Conservation (phyloP, 108 stramenopile genomes). For the Asterionellopsis glacialis region DNA sequence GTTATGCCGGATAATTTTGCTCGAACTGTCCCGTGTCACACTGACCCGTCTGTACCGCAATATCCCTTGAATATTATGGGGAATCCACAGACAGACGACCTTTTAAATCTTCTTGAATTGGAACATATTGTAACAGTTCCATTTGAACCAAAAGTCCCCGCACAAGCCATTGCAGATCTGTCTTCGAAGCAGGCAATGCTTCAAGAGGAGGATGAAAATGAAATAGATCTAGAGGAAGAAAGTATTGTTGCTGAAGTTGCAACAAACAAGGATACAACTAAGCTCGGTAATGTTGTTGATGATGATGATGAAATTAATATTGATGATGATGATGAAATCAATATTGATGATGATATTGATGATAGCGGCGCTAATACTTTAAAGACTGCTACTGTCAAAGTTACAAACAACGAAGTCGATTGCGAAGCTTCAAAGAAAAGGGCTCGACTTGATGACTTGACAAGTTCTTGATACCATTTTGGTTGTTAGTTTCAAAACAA, state of each 20-base stretch:
- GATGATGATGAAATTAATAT: constrained; percentile 12
- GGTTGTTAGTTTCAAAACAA: background rate
- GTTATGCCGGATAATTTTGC: constrained; percentile 60
- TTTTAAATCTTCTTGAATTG: constrained; percentile 69
- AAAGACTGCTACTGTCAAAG: background rate
- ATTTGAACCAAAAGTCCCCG: constrained; percentile 24
- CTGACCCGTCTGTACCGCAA: background rate
- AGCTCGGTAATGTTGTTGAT: constrained; percentile 3
- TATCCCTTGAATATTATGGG: constrained; percentile 59
- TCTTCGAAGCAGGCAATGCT: background rate
- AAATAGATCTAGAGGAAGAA: constrained; percentile 45
- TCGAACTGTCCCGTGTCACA: constrained; percentile 34
- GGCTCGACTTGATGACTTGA: background rate
- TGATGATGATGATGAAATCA: constrained; percentile 13
- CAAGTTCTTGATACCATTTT: background rate
- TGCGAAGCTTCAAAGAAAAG: background rate
- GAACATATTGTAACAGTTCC: constrained; percentile 78
- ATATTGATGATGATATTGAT: constrained; percentile 6
- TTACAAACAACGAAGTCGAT: too few relatives aligned
- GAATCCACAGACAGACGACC: constrained; percentile 90
- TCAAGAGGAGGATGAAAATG: constrained; percentile 37
- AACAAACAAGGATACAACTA: constrained; percentile 1
- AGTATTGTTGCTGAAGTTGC: constrained; percentile 8
- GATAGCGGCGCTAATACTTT: background rate
- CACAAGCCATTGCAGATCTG: background rate